Conservation (phyloP, 495 filamentous ascomycete species). For the Xylaria longipes region DNA sequence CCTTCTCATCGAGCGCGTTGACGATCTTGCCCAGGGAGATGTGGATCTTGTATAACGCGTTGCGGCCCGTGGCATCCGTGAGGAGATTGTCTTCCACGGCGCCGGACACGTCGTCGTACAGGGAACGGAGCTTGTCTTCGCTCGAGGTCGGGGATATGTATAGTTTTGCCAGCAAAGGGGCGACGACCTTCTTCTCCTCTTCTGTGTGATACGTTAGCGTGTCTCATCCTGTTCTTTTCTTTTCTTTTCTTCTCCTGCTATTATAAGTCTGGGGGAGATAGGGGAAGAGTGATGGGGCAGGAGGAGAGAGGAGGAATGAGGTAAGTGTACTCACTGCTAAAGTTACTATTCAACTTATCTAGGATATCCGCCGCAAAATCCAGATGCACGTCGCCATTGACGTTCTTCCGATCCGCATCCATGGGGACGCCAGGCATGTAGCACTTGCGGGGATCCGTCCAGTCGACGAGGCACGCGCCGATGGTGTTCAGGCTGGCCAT, state of each 20-base stretch:
- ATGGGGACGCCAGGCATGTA: conserved; percentile 69
- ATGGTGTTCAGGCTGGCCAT: conserved; percentile 80
- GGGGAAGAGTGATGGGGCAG: background rate
- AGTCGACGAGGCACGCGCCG: conserved; percentile 83
- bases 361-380: conserved; percentile 68
- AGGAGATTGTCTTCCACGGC: conserved; percentile 76
- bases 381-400: conserved; percentile 72
- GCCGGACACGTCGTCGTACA: conserved; percentile 63
- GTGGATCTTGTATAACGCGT: conserved; percentile 81
- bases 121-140: conserved; percentile 52
- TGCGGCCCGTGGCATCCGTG: conserved; percentile 72
- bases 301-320: background rate
- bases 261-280: background rate
- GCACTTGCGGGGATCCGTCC: conserved; percentile 93
- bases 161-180: conserved; percentile 80
- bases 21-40: conserved; percentile 67
- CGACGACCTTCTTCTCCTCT: conserved; percentile 85
- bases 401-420: conserved; percentile 64
- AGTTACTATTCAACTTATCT: conserved; percentile 59
- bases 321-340: conserved; percentile 62
- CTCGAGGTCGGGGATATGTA: conserved; percentile 70
- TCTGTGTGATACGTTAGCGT: conserved; percentile 55
- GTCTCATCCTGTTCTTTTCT: conserved; percentile 29
- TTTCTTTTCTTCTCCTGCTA: conserved; percentile 3
- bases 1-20: conserved; percentile 55